A percentile compares a stretch with the other conserved stretches of the same genome.
Conservation (phyloP, 2,329 filamentous ascomycete genomes). For the Trichoderma aggressivum region DNA sequence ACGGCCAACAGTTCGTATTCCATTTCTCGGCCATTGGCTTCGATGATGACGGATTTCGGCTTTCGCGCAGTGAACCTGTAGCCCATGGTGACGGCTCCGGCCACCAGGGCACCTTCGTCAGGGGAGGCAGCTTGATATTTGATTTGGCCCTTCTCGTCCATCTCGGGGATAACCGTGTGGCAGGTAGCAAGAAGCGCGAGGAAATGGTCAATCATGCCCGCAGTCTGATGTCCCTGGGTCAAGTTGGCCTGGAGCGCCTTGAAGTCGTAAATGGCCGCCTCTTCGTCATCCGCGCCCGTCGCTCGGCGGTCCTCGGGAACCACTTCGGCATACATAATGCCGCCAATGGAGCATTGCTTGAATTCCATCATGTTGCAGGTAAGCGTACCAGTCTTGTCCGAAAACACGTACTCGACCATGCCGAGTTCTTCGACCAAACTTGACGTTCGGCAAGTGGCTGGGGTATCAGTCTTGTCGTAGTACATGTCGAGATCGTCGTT, state of each 20-base stretch:
- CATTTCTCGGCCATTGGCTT: conserved; percentile 65
- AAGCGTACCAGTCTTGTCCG: conserved; percentile 93
- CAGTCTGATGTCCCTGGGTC: conserved; percentile 48
- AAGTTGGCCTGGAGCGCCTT: conserved; percentile 70
- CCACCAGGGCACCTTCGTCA: conserved; percentile 93
- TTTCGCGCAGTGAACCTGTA: conserved; percentile 91
- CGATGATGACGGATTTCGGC: conserved; percentile 81
- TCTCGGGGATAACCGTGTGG: conserved; percentile 95
- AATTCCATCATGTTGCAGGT: conserved; percentile 99
- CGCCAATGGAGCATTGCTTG: conserved; percentile 87
- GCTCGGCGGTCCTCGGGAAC: conserved; percentile 87
- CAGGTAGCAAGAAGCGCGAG: conserved; percentile 82
- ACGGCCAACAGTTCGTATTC: conserved; percentile 92
- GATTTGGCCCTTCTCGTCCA: conserved; percentile 75
- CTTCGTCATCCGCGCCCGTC: conserved; percentile 75
- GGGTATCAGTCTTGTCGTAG: conserved; percentile 91
- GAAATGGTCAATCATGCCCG: conserved; percentile 69
- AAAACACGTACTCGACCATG: conserved; percentile 98
- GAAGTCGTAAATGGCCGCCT: conserved; percentile 81
- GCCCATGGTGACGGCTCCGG: conserved; percentile 80
- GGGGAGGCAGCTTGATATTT: conserved; percentile 98
- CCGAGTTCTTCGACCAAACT: conserved; percentile 95
- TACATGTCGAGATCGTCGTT: conserved; percentile 98
- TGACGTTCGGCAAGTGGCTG: conserved; percentile 92
- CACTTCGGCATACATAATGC: conserved; percentile 89